A percentile compares a stretch with the other conserved stretches of the same genome.
These are phyloP conservation scores for Cladosporium sp. DNA, from an alignment of 2,329 filamentous ascomycete genomes.

Conservation along the genomic window DNA sequence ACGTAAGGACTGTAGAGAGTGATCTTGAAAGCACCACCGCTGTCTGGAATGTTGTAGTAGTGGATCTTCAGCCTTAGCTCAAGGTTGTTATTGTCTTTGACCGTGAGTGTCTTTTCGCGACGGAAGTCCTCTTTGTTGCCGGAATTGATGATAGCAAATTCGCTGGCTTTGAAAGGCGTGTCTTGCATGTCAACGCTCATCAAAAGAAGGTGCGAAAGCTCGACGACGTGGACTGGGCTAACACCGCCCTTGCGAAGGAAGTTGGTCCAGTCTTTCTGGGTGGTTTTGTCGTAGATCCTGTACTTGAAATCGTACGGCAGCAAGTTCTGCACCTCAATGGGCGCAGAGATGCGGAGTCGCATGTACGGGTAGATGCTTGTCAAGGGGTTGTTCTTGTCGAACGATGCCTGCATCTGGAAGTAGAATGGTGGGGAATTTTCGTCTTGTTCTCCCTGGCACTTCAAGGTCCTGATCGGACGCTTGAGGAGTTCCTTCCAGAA, in stretches of 20 bases:
- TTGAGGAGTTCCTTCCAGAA: constrained; percentile 92
- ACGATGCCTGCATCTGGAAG: constrained; percentile 88
- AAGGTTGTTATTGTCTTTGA: constrained; percentile 80
- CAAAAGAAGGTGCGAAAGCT: constrained; percentile 86
- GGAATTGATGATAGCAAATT: constrained; percentile 95
- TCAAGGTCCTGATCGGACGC: constrained; percentile 76
- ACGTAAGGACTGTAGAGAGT: constrained; percentile 94
- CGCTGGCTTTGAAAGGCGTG: constrained; percentile 87
- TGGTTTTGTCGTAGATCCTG: constrained; percentile 97
- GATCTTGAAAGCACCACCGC: constrained; percentile 92
- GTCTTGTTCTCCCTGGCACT: constrained; percentile 79
- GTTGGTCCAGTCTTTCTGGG: constrained; percentile 98
- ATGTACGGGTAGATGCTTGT: constrained; percentile 88
- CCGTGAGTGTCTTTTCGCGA: constrained; percentile 70
- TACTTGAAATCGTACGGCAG: constrained; percentile 99
- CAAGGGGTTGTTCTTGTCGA: constrained; percentile 76
- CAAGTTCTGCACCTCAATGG: constrained; percentile 89
- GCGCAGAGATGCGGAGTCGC: constrained; percentile 84
- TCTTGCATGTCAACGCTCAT: constrained; percentile 97
- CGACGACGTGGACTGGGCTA: constrained; percentile 94
- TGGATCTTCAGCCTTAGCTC: constrained; percentile 78
- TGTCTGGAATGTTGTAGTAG: constrained; percentile 84
- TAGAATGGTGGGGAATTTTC: constrained; percentile 80
- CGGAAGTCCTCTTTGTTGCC: constrained; percentile 82
- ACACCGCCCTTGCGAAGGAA: constrained; percentile 94